Evolutionary conservation across 2,329 filamentous ascomycete species (phyloP).

Genomic region (Talaromyces sp.): DNA sequence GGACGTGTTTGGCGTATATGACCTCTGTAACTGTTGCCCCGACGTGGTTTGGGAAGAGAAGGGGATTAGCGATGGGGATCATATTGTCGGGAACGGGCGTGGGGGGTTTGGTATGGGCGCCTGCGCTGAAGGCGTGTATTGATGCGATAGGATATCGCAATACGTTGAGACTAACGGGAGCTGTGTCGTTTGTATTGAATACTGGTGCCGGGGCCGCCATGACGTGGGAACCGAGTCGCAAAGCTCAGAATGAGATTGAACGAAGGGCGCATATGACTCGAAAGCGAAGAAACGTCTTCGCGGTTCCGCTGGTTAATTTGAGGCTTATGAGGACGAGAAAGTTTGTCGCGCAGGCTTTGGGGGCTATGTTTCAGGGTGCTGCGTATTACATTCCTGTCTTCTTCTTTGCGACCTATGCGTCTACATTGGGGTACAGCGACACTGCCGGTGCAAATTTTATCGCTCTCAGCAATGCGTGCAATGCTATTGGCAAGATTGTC

Average conservation of each 20-base stretch:
- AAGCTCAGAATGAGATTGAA: conserved; percentile 19
- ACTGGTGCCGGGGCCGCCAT: conserved; percentile 24
- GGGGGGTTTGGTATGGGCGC: conserved; percentile 38
- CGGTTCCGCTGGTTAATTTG: conserved; percentile 32
- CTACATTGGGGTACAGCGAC: conserved; percentile 36
- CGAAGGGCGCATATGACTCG: conserved; percentile 18
- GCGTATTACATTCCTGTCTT: conserved; percentile 40
- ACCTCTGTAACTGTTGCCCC: conserved; percentile 38
- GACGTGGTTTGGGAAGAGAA: conserved; percentile 34
- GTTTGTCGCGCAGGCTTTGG: conserved; percentile 36
- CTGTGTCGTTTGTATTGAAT: conserved; percentile 30
- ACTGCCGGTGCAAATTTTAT: conserved; percentile 39
- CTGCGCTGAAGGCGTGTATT: conserved; percentile 30
- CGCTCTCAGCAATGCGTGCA: conserved; percentile 39
- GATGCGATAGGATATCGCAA: conserved; percentile 36
- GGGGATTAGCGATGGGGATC: conserved; percentile 40
- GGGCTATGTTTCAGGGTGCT: conserved; percentile 36
- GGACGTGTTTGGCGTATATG: conserved; percentile 37
- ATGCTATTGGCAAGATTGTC: conserved; percentile 37
- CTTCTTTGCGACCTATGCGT: conserved; percentile 39
- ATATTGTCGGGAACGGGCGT: conserved; percentile 38
- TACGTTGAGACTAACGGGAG: conserved; percentile 34
- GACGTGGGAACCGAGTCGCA: conserved; percentile 28
- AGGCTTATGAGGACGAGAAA: conserved; percentile 31
- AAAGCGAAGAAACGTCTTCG: background rate